phyloP scores from a whole-genome alignment of 805 yeast genomes.

The Pichia exigua region DNA sequence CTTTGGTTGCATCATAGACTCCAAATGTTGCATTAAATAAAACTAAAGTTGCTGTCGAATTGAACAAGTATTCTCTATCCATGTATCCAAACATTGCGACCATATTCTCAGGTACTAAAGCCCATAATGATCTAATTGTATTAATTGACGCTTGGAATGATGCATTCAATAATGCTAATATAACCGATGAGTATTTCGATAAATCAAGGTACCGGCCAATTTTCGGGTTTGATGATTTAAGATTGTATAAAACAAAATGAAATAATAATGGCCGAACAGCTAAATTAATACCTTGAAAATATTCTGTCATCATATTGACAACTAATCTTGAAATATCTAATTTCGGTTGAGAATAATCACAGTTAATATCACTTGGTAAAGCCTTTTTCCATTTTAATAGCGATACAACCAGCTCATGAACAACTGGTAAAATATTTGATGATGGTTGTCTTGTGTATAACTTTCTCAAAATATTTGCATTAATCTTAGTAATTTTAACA shows the following conservation, averaged over 20 bases:
- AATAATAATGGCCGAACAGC: slow-evolving; percentile 72
- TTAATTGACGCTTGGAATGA: slow-evolving; percentile 77
- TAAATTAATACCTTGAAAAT: slow-evolving; percentile 72
- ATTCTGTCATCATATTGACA: slow-evolving; percentile 74
- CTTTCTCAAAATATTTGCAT: slow-evolving; percentile 62
- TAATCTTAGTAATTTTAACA: slow-evolving; percentile 71
- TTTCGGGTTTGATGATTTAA: slow-evolving; percentile 31
- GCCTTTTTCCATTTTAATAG: slow-evolving; percentile 60
- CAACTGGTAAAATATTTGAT: slow-evolving; percentile 65
- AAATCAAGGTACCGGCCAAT: slow-evolving; percentile 48
- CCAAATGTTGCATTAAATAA: slow-evolving; percentile 76
- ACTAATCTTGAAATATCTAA: slow-evolving; percentile 56
- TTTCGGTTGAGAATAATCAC: slow-evolving; percentile 49
- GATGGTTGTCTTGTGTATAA: slow-evolving; percentile 71
- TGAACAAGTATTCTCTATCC: slow-evolving; percentile 77
- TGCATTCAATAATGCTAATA: slow-evolving; percentile 62
- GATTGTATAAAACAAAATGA: slow-evolving; percentile 64
- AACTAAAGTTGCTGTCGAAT: slow-evolving; percentile 66
- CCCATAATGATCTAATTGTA: slow-evolving; percentile 67
- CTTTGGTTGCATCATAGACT: slow-evolving; percentile 65
- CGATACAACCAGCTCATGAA: slow-evolving; percentile 60
- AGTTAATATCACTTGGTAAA: slow-evolving; percentile 55
- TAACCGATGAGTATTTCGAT: slow-evolving; percentile 57
- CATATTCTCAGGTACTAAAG: slow-evolving; percentile 66
- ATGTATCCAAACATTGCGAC: slow-evolving; percentile 82